Evolutionary conservation across 495 filamentous ascomycete genomes (phyloP), one percentile per base, ranked within the genome.

Genomic region (Aspergillus affinis): DNA sequence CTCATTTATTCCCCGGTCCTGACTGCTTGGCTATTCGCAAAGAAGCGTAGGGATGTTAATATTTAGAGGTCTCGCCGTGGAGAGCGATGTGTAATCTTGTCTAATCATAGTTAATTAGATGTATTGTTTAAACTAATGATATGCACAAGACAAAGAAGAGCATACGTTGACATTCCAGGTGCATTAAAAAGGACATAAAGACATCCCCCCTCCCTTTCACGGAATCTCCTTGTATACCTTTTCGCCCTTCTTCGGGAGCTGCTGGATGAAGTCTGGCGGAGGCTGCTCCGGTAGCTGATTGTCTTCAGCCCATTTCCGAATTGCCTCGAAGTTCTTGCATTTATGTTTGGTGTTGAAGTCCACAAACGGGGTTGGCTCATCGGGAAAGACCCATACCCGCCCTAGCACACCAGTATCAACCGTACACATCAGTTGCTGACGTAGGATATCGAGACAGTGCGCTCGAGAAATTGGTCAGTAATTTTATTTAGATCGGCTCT

Each of bases 341-440:
- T 69, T 71, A 56, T 85, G 84, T 48, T 72, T 60, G 0, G 81
- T 84, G 60, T 83, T 81, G 68, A 86, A 85, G 54, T 86, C 80
- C 7, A 79, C 74, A 59, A 78, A 83, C 0, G 80, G 75, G 30
- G 69, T 68, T 1, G 82, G 81, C 19, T 64, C 51, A 4, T 75
- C 63, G 0, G 66, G 64, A 48, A 79, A 72, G 48, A 75, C 74
- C 81, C 82, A 85, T 19, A 85, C 73, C 55, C 84, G 80, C 2
- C 81, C 82, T 3, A 84, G 61, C 0, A 84, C 72, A 12, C 77
- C 79, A 8, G 76, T 78, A 58, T 85, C 82, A 13, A 76, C 68
- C 5, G 73, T 78, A 62, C 82, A 85, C 82, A 85, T 85, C 41
- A 85, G 72, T 48, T 83, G 75, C 52, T 84, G 81, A 6, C 82